A percentile compares a stretch with the other conserved stretches of the same genome.
Conservation (phyloP, 192 early-diverging fungal species). For the Coemansia sp. region DNA sequence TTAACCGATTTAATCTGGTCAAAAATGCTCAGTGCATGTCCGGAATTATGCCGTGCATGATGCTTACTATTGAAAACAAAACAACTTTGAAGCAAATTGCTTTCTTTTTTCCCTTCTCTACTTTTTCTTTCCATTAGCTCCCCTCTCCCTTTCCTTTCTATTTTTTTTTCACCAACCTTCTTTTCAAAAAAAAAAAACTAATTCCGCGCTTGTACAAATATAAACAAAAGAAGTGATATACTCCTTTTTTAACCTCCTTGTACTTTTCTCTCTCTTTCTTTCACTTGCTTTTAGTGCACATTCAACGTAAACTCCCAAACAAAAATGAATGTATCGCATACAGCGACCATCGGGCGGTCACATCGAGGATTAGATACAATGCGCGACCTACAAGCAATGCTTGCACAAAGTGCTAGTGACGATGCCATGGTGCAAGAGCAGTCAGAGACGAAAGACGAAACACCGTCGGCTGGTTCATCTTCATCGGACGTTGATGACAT, state of each 20-base stretch:
- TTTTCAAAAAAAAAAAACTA: neutral
- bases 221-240: neutral
- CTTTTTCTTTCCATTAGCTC: neutral
- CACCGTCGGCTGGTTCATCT: constrained; percentile 4
- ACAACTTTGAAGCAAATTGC: too few relatives aligned
- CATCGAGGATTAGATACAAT: constrained; percentile 37
- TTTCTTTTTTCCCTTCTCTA: neutral
- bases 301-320: neutral
- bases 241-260: neutral
- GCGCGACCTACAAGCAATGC: constrained; percentile 31
- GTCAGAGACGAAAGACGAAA: neutral
- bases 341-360: constrained; percentile 52
- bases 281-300: neutral
- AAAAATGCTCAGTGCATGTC: too few relatives aligned
- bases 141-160: too few relatives aligned
- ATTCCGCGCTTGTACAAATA: neutral
- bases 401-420: constrained; percentile 13
- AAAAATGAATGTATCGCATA: constrained; percentile 40
- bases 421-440: neutral
- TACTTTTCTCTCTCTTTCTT: constrained; percentile 1
- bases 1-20: too few relatives aligned
- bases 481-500: constrained; percentile 45
- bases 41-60: too few relatives aligned
- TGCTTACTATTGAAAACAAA: too few relatives aligned
- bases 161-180: too few relatives aligned